Evolutionary conservation across 371 early-diverging fungal species (phyloP), one percentile per base, ranked within the genome.

Genomic region (Syncephalastrum sp.): DNA sequence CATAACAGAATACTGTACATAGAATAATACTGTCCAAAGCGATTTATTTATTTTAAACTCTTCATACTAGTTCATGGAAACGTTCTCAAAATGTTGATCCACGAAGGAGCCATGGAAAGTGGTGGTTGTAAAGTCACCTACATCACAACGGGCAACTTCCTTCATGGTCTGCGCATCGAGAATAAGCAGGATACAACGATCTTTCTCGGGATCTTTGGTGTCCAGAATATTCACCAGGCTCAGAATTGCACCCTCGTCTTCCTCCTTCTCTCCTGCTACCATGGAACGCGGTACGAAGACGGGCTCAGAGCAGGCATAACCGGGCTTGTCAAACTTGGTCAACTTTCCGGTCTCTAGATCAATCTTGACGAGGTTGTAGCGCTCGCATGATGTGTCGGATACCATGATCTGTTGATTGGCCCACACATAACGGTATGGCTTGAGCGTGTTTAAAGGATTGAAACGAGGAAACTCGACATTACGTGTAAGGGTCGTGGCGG

Each of bases 161-260:
- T 64, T 57, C 69, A 88, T 53, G 1, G 75, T 62, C 23, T 51
- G 48, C 3, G 85, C 86, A 69, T 88, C 72, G 56, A 88, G 44
- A 24, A 84, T 63, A 21, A 82, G 46, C 57, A 88, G 47, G 53
- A 75, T 79, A 21, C 86, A 73, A 8, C 77, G 49, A 54, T 80
- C 57, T 41, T 58, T 13, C 63, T 56, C 23, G 25, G 56, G 17
- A 62, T 70, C 60, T 63, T 67, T 56, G 71, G 57, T 17, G 16
- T 59, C 56, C 16, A 64, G 12, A 17, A 60, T 29, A 47, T 71
- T 76, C 1, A 78, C 81, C n/a, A 85, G 62, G 16, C 72, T 74
- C 24, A 86, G 50, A 24, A 88, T 41, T 7, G 84, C 83, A 44
- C 87, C 87, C 57, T 88, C 86, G 47, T 86, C 88, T 60, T 88